Evolutionary conservation across 345 rosid species (phyloP), one percentile per base, ranked within the genome.

Genomic region (Eutrema yunnanense): DNA sequence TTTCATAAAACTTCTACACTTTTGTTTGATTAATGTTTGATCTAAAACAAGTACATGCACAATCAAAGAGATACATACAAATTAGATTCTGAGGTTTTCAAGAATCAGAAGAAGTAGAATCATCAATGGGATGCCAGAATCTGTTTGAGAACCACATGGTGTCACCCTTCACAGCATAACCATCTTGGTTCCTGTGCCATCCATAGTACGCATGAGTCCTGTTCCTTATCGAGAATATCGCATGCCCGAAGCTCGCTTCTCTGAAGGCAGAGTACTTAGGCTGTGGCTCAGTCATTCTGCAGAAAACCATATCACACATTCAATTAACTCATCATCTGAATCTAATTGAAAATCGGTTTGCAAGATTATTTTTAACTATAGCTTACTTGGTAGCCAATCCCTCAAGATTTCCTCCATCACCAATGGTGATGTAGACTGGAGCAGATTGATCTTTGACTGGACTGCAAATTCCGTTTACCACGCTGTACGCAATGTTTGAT

Each of bases 191-290:
- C 7, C 92, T 80, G 61, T 92, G 92, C 98, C 96, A 92, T 41
- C 82, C 79, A 46, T 83, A 86, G 67, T 72, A 67, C 37, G 98
- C 94, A 6, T 90, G 98, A 8, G 94, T 86, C 62, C 86, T 48
- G 83, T 92, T 92, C 86, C 82, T 85, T 46, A 90, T 86, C 33
- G 81, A 82, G 1, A 92, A 86, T 16, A 81, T 78, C 32, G 92
- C 96, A 32, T 92, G 96, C 1, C 98, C 96, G n/a, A 88, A 92
- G 64, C 98, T 90, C 36, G 96, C 92, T 67, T 92, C 98, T 0
- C 96, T 84, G 16, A 75, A 92, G 0, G 95, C 95, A 0, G 98
- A 88, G 84, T 90, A 92, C 3, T 72, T 61, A 1, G 98, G 98
- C 68, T 92, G 98, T 48, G 95, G 96, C 78, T 88, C 80, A 0